Evolutionary conservation across 2,329 filamentous ascomycete genomes (phyloP).

Genomic region (Camillea tinctor): DNA sequence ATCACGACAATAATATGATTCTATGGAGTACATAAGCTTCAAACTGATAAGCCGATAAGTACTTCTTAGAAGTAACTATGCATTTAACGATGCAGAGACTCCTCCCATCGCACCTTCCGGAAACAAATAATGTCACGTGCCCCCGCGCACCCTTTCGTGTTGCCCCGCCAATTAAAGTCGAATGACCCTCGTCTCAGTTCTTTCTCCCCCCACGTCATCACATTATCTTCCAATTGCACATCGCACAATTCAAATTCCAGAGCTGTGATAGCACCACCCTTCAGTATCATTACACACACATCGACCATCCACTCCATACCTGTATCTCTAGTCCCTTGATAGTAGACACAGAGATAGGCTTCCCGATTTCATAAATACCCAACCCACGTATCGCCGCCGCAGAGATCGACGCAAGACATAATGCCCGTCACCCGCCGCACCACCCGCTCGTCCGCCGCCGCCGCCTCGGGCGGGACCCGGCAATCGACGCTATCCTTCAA

Average conservation of each 20-base stretch:
- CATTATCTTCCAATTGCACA: conserved; percentile 5
- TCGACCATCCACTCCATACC: no score
- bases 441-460: conserved; percentile 34
- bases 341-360: no score
- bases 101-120: no score
- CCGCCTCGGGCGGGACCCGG: conserved; percentile 36
- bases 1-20: conserved; percentile 4
- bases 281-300: conserved; percentile 6
- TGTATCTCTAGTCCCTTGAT: no score
- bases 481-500: conserved; percentile 60
- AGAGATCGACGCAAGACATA: no score
- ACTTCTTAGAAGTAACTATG: no score
- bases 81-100: no score
- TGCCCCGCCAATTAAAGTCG: conserved; percentile 50
- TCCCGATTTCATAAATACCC: no score
- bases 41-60: no score
- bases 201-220: conserved; percentile 29
- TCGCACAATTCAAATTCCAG: neutral
- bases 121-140: conserved; percentile 42
- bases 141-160: conserved; percentile 47
- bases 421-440: conserved; percentile 54
- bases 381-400: no score
- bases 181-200: conserved; percentile 10
- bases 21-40: no score
- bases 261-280: neutral